These are phyloP conservation scores for Gynostemma pentaphyllum DNA, from an alignment of 306 rosid genomes.

Conservation along the genomic window DNA sequence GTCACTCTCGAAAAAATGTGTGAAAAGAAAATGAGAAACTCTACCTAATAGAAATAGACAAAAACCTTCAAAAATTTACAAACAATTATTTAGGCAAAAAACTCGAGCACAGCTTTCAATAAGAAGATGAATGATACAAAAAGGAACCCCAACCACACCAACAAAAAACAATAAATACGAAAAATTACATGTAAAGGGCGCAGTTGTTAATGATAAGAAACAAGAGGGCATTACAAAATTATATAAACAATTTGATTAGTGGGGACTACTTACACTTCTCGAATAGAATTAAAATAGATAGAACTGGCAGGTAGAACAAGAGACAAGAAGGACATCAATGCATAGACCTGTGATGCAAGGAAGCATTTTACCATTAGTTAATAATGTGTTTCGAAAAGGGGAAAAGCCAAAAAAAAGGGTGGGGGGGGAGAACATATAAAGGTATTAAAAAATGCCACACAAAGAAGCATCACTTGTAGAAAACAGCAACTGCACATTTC, in stretches of 20 bases:
- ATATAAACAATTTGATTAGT: neutral
- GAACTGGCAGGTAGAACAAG: conserved; percentile 62
- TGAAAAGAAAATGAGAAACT: neutral
- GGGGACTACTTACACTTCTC: conserved; percentile 80
- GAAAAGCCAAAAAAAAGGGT: neutral
- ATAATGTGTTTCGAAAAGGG: neutral
- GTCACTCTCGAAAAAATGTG: neutral
- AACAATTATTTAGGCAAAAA: too few relatives aligned
- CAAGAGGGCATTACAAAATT: too few relatives aligned
- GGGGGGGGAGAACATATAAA: neutral
- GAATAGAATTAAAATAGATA: conserved; percentile 77
- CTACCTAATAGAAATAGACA: neutral
- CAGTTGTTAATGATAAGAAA: too few relatives aligned
- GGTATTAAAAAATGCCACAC: neutral
- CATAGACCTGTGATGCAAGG: conserved; percentile 54
- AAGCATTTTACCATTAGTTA: neutral
- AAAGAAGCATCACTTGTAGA: neutral
- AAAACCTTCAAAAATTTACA: neutral
- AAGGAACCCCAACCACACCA: too few relatives aligned
- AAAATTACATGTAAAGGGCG: too few relatives aligned
- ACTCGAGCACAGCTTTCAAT: too few relatives aligned
- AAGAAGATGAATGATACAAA: too few relatives aligned
- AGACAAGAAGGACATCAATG: conserved; percentile 85
- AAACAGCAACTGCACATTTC: neutral
- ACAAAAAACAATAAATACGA: too few relatives aligned